phyloP scores from a whole-genome alignment of 163 green algal species.

The Scenedesmus sp. region DNA sequence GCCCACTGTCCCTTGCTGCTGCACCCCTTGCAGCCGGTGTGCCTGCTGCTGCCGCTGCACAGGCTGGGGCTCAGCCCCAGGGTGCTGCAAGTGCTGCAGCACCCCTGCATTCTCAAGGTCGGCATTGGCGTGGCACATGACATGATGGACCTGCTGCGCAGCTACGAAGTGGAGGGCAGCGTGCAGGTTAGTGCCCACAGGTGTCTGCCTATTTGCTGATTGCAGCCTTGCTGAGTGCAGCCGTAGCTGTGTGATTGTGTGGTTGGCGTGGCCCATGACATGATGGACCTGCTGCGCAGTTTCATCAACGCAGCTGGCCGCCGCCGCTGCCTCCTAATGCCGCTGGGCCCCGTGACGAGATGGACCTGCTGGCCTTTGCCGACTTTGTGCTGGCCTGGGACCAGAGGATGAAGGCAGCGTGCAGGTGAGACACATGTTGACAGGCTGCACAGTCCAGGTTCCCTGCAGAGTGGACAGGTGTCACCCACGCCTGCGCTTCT shows the following conservation, averaged over 20 bases:
- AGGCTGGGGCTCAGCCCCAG: neutral
- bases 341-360: conserved; percentile 63
- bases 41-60: conserved; percentile 33
- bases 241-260: too few species aligned
- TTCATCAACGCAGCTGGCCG: neutral
- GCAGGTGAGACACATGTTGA: too few species aligned
- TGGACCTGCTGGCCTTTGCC: conserved; percentile 74
- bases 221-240: too few species aligned
- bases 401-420: conserved; percentile 31
- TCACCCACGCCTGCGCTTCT: neutral
- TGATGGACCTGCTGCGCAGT: too few species aligned
- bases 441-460: too few species aligned
- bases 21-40: neutral
- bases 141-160: conserved; percentile 16
- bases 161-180: neutral
- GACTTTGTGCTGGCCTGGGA: conserved; percentile 78
- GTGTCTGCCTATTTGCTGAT: too few species aligned
- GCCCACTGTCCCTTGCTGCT: neutral
- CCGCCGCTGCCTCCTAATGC: conserved; percentile 23
- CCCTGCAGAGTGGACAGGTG: too few species aligned
- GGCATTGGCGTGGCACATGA: conserved; percentile 13
- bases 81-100: neutral
- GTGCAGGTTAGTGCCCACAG: too few species aligned
- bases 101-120: conserved; percentile 33
- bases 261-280: too few species aligned